Conservation (phyloP, 2,329 filamentous ascomycete genomes). For the Immersiporthe knoxdaviesiana region DNA sequence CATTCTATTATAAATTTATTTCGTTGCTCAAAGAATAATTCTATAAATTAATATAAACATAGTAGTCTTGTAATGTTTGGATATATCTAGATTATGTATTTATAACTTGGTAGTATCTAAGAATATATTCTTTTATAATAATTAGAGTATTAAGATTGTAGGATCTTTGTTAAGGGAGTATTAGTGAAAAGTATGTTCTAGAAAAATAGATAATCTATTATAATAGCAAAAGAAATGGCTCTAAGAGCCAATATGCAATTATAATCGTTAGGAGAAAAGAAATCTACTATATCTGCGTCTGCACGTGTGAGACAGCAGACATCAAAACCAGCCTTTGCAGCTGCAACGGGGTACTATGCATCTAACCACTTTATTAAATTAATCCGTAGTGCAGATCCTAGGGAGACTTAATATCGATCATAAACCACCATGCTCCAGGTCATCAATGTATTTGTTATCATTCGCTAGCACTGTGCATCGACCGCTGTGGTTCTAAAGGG, state of each 20-base stretch:
- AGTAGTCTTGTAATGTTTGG: constrained; percentile 35
- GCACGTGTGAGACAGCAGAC: background rate
- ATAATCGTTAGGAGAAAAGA: background rate
- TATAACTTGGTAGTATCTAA: constrained; percentile 25
- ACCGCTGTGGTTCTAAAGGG: no score
- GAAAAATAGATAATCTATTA: constrained; percentile 2
- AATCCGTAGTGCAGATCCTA: background rate
- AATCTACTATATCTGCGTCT: background rate
- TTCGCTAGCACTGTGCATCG: background rate
- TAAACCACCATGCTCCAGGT: background rate
- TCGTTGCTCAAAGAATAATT: no score
- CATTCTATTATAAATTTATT: no score
- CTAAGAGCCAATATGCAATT: background rate
- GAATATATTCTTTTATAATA: constrained; percentile 16
- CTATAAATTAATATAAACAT: no score
- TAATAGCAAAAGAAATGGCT: background rate
- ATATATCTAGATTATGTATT: constrained; percentile 32
- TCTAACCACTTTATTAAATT: background rate
- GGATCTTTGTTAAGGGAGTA: constrained; percentile 24
- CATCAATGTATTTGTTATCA: background rate
- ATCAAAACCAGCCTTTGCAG: background rate
- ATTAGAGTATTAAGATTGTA: constrained; percentile 35
- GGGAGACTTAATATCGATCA: background rate
- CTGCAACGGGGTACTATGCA: background rate
- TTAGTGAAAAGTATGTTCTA: background rate